Evolutionary conservation across 495 filamentous ascomycete species (phyloP), one percentile per base, ranked within the genome.

Genomic region (Lophiostoma macrostomum): DNA sequence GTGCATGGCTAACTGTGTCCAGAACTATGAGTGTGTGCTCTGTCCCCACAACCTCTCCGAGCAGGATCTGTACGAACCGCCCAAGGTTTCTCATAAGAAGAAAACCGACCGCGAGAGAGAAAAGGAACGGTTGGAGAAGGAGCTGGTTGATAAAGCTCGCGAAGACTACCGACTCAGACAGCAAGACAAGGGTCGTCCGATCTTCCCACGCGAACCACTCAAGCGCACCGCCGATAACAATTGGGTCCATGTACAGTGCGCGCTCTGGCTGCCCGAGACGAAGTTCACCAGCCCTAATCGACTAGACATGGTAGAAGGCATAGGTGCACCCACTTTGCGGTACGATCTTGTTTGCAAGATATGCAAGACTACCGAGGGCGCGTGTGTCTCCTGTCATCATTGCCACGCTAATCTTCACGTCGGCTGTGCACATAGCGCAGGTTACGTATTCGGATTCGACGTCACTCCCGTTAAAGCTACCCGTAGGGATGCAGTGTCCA

Each of bases 201-300:
- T 85, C 19, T 79, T 86, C 61, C 93, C 93, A 23, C 87, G 94
- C 14, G 93, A 97, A 61, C 84, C 93, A 3, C 70, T 99, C 45
- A 99, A 99, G 73, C 78, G 87, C 24, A 99, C 93, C 0, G 81
- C 84, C 7, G 86, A 88, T 50, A 96, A 96, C 69, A 96, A 97
- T 61, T 99, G 93, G 93, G 87, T 95, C n/a, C 93, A 99, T 64
- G 88, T 96, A 23, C 79, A 83, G 34, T 99, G 93, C 61, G 90
- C 93, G 4, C 74, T 96, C 25, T 96, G 85, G 83, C 88, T 84
- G 8, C 87, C 90, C 0, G 93, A 96, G 63, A 82, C 95, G 58
- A 94, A 89, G 64, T 97, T 95, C 66, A 87, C 84, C 20, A 85
- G 87, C 64, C 84, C 90, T 18, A 81, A 84, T 53, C 81, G 84